Conservation (phyloP, 2,329 filamentous ascomycete species). For the Setomelanomma holmii region DNA sequence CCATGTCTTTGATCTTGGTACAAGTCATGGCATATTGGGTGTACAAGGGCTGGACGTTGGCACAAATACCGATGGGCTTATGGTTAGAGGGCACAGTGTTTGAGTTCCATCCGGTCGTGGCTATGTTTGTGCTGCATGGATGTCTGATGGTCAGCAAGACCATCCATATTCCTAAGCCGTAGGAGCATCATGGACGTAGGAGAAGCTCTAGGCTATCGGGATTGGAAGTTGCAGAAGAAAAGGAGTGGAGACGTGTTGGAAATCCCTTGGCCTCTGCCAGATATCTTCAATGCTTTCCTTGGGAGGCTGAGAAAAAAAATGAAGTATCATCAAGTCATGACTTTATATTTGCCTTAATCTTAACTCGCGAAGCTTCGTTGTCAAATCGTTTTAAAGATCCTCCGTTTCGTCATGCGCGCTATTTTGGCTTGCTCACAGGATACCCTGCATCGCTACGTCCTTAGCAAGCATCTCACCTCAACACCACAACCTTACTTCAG, state of each 20-base stretch:
- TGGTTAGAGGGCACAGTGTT: slow-evolving; percentile 70
- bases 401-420: too few species aligned
- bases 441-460: too few species aligned
- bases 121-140: slow-evolving; percentile 85
- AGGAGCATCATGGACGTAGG: slow-evolving; percentile 9
- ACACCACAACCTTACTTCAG: too few species aligned
- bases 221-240: neutral
- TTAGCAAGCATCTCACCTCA: too few species aligned
- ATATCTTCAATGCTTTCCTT: too few species aligned
- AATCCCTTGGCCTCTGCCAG: too few species aligned
- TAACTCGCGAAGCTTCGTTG: too few species aligned
- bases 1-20: slow-evolving; percentile 83
- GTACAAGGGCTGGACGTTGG: slow-evolving; percentile 77
- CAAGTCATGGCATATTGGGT: slow-evolving; percentile 91
- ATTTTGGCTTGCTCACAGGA: too few species aligned
- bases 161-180: slow-evolving; percentile 90
- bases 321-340: too few species aligned
- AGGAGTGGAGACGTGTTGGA: neutral
- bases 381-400: too few species aligned
- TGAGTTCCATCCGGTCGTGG: slow-evolving; percentile 84
- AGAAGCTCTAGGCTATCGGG: neutral
- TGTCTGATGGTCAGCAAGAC: slow-evolving; percentile 96
- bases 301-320: too few species aligned
- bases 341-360: too few species aligned
- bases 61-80: slow-evolving; percentile 78